A percentile compares a stretch with the other conserved stretches of the same genome.
phyloP scores from a whole-genome alignment of 345 rosid species.

The Melastoma malabathricum region DNA sequence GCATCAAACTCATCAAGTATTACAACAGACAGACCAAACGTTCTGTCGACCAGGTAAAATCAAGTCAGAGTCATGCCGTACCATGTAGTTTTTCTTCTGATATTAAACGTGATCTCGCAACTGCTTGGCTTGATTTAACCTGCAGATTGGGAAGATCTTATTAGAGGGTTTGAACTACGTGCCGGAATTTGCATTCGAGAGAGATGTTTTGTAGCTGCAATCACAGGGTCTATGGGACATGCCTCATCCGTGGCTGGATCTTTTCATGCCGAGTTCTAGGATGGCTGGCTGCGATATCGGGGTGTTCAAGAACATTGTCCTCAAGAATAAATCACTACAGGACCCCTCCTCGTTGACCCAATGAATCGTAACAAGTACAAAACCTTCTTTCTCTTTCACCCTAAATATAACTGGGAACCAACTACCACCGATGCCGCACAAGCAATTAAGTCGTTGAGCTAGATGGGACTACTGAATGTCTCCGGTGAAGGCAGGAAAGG shows the following conservation, averaged over 20 bases:
- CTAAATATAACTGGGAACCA: neutral
- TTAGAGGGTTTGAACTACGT: slow-evolving; percentile 10
- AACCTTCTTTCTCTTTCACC: slow-evolving; percentile 1
- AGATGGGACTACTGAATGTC: slow-evolving; percentile 87
- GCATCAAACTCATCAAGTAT: slow-evolving; percentile 8
- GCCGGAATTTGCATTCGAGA: slow-evolving; percentile 12
- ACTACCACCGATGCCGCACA: neutral
- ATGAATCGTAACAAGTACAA: slow-evolving; percentile 13
- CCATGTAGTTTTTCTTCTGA: neutral
- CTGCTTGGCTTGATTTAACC: neutral
- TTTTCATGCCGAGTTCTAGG: slow-evolving; percentile 24
- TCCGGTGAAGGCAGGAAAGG: slow-evolving; percentile 54
- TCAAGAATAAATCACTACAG: slow-evolving; percentile 10
- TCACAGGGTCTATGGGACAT: slow-evolving; percentile 25
- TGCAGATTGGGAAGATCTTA: slow-evolving; percentile 10
- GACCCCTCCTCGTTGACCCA: slow-evolving; percentile 8
- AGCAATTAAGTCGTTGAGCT: neutral
- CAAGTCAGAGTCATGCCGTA: neutral
- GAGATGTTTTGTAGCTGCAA: slow-evolving; percentile 20
- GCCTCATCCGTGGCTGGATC: slow-evolving; percentile 34
- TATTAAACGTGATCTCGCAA: neutral
- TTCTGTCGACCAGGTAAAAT: slow-evolving; percentile 3
- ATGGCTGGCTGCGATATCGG: slow-evolving; percentile 20
- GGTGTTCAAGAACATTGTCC: slow-evolving; percentile 22
- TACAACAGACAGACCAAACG: neutral